Evolutionary conservation across 1,284 basidiomycete genomes (phyloP).

Genomic region (Coniophora puteana): DNA sequence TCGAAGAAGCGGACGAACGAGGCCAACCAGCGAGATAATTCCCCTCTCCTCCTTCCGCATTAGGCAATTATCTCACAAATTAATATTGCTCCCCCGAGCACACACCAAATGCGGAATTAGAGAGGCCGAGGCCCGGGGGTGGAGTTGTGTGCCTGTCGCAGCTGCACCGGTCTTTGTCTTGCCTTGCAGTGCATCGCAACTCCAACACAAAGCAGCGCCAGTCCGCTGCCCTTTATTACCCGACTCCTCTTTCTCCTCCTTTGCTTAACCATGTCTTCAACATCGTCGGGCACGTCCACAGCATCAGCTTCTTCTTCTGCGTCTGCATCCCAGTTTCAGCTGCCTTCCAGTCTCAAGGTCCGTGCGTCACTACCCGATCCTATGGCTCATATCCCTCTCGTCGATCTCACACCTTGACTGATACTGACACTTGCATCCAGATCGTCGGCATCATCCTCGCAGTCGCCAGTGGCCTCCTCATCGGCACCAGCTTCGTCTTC

Average conservation of each 20-base stretch:
- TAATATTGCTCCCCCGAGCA: too few relatives aligned
- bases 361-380: too few relatives aligned
- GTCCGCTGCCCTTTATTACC: conserved; percentile 5
- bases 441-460: conserved; percentile 80
- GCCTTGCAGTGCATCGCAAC: conserved; percentile 12
- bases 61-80: too few relatives aligned
- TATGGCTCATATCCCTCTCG: background rate
- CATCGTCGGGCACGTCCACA: conserved; percentile 17
- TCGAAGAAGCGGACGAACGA: too few relatives aligned
- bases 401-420: background rate
- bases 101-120: too few relatives aligned
- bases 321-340: conserved; percentile 16
- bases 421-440: conserved; percentile 30
- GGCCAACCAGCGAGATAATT: too few relatives aligned
- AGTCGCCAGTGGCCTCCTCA: conserved; percentile 81
- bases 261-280: conserved; percentile 16
- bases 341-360: conserved; percentile 33
- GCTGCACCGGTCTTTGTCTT: conserved; percentile 4
- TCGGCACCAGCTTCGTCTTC: conserved; percentile 91
- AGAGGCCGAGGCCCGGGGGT: too few relatives aligned
- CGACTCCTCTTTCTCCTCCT: conserved; percentile 1
- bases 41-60: too few relatives aligned
- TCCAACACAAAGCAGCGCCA: conserved; percentile 7
- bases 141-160: too few relatives aligned
- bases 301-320: conserved; percentile 24